phyloP scores from a whole-genome alignment of 441 rosid species.

The Arabidopsis hybrid region DNA sequence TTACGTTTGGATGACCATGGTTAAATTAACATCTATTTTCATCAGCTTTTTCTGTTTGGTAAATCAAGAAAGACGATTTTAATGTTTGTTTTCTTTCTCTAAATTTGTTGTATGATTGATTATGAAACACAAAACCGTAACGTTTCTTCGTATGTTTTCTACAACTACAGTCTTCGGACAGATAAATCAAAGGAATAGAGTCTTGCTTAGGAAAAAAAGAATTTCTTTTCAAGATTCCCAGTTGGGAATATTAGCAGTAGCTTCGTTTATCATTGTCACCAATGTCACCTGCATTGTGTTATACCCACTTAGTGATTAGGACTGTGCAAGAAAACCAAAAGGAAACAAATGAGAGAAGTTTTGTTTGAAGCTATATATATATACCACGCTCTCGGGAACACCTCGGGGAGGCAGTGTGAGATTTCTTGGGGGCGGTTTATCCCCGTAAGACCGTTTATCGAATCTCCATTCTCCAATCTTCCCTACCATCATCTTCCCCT shows the following conservation, averaged over 20 bases:
- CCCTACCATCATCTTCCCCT: conserved; percentile 85
- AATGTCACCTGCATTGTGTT: conserved; percentile 69
- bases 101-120: neutral
- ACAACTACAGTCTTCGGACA: neutral
- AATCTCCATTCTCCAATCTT: conserved; percentile 99
- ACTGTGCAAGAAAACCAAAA: neutral
- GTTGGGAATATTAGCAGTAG: conserved; percentile 80
- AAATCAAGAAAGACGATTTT: neutral
- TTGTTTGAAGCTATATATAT: conserved; percentile 8
- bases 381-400: conserved; percentile 95
- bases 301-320: neutral
- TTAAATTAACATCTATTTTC: no score
- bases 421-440: conserved; percentile 72
- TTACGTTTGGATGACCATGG: no score
- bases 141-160: neutral
- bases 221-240: conserved; percentile 54
- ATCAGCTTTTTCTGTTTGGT: no score
- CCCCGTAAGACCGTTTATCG: conserved; percentile 80
- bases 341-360: neutral
- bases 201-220: neutral
- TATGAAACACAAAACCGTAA: neutral
- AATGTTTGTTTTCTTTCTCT: no score
- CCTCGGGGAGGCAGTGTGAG: conserved; percentile 91
- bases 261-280: conserved; percentile 92
- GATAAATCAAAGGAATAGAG: neutral